Evolutionary conservation across 768 basidiomycete species (phyloP).

Genomic region (Rhodotorula kratochvilovae): DNA sequence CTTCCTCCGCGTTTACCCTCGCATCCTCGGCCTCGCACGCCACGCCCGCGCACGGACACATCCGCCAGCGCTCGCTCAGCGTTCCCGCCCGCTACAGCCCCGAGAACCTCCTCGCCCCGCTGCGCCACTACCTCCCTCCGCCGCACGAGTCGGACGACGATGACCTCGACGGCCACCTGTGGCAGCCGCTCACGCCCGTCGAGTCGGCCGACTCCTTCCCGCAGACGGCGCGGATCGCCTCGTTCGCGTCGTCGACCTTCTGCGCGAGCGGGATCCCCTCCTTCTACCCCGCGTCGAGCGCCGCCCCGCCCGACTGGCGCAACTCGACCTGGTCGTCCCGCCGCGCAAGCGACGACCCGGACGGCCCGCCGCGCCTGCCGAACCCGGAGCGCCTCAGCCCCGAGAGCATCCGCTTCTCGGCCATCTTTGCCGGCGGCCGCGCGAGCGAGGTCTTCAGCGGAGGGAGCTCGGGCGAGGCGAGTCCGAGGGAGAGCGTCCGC

Average conservation of each 20-base stretch:
- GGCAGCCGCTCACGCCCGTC: too few relatives aligned
- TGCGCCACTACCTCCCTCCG: neutral
- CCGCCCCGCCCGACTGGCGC: neutral
- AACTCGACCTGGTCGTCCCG: neutral
- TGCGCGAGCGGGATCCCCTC: neutral
- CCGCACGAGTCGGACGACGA: neutral
- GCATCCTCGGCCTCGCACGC: neutral
- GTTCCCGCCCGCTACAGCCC: neutral
- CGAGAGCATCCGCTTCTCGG: constrained; percentile 18
- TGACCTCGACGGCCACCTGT: neutral
- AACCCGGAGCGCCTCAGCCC: neutral
- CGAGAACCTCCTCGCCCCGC: neutral
- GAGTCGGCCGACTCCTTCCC: neutral
- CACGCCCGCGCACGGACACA: neutral
- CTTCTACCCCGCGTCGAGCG: neutral
- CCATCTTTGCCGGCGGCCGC: neutral
- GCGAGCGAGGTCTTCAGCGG: neutral
- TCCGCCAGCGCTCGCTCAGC: neutral
- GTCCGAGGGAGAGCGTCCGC: neutral
- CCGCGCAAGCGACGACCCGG: neutral
- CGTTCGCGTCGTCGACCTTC: neutral
- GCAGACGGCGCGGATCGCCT: neutral
- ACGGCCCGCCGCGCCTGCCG: neutral
- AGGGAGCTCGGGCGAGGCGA: neutral
- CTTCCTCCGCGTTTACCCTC: neutral